Evolutionary conservation across 129 eudicot genomes (phyloP).

Genomic region (Helianthus annuus): DNA sequence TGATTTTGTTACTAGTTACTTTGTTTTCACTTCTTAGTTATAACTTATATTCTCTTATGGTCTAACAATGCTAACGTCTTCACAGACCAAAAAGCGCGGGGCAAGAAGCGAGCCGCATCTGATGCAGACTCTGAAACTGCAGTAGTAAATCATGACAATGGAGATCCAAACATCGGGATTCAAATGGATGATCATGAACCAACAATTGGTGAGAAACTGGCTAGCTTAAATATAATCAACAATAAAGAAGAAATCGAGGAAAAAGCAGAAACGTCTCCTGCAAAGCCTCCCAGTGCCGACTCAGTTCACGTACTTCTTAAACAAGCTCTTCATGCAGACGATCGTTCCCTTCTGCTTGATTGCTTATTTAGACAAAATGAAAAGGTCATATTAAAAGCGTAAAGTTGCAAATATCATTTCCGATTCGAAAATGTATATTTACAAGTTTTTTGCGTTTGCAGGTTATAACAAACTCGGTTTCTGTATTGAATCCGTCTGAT

Average conservation of each 20-base stretch:
- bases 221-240: constrained; percentile 52
- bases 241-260: constrained; percentile 37
- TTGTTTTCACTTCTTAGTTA: neutral
- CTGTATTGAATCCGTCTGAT: constrained; percentile 72
- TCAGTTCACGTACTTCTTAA: constrained; percentile 82
- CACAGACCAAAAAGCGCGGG: constrained; percentile 33
- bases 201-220: constrained; percentile 92
- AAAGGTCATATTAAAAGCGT: constrained; percentile 44
- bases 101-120: constrained; percentile 55
- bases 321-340: constrained; percentile 96
- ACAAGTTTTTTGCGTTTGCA: constrained; percentile 31
- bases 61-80: constrained; percentile 7
- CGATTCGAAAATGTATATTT: neutral
- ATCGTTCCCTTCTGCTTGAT: constrained; percentile 75
- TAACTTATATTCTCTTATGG: neutral
- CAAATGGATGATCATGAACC: constrained; percentile 69
- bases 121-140: constrained; percentile 35
- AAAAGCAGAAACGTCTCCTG: constrained; percentile 36
- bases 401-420: neutral
- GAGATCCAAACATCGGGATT: constrained; percentile 48
- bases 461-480: constrained; percentile 79
- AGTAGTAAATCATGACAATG: constrained; percentile 21
- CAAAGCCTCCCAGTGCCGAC: constrained; percentile 90
- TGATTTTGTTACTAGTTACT: neutral
- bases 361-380: constrained; percentile 86